phyloP scores from a whole-genome alignment of 2,329 filamentous ascomycete species.

The Pseudogymnoascus sp. region DNA sequence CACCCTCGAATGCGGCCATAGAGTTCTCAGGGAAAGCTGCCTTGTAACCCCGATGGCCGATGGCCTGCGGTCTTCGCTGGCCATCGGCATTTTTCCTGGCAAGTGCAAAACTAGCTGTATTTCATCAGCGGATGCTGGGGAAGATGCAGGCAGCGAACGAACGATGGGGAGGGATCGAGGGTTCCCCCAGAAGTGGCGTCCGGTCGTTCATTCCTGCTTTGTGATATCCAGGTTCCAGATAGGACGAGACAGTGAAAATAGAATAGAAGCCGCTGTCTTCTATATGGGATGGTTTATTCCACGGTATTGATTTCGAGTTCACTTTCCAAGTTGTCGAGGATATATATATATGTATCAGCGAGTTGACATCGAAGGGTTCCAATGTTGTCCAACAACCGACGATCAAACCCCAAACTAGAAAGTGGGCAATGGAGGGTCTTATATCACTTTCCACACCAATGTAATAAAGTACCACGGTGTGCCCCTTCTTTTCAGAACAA shows the following conservation, averaged over 20 bases:
- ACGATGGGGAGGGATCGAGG: not conserved
- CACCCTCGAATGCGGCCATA: constrained; percentile 67
- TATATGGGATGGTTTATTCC: not conserved
- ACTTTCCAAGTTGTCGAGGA: not conserved
- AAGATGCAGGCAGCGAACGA: not conserved
- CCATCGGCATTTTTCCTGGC: constrained; percentile 19
- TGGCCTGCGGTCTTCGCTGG: constrained; percentile 53
- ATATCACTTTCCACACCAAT: not conserved
- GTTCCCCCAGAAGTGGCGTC: not conserved
- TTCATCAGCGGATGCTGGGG: constrained; percentile 10
- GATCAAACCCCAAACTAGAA: not conserved
- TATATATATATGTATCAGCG: not conserved
- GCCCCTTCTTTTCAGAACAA: not conserved
- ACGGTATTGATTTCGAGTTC: not conserved
- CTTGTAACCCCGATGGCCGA: constrained; percentile 75
- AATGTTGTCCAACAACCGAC: not conserved
- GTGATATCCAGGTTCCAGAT: not conserved
- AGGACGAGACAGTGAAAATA: no score
- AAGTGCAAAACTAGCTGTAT: constrained; percentile 21
- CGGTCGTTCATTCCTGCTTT: not conserved
- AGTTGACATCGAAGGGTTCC: not conserved
- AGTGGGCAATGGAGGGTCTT: not conserved
- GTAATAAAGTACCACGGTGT: not conserved
- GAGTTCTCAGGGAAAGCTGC: constrained; percentile 77
- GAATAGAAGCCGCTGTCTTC: not conserved